Base-by-base conservation (phyloP, 306 rosid genomes). In the Corylus heterophylla region DNA sequence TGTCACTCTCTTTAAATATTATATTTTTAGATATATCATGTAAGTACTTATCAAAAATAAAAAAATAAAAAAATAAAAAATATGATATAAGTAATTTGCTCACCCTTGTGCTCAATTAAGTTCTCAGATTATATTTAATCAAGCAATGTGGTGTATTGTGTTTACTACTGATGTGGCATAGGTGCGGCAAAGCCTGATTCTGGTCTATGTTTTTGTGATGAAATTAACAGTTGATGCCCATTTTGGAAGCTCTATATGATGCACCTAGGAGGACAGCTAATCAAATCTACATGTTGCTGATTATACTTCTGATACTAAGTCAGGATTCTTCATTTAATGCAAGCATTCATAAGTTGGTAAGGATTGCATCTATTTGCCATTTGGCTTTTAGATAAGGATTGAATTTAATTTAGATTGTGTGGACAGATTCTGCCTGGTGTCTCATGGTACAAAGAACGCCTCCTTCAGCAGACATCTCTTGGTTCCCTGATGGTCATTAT, bases 301-400 rank as follows among this genome's bases (percentile, higher is more conserved):
- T 96, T 82, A 82, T 91, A 80, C 96, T 92, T 85, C 96, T 96
- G 79, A 96, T 96, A 83, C 97, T 96, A 51, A 96, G 98, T 80
- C 99, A 96, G 86, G 99, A 96, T 89, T 93, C 97, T 79, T 89
- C 99, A 69, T 93, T 96, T 82, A 96, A 93, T 89, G 93, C 98
- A 52, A 93, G 96, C 91, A 93, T 91, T 89, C 97, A 96, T 90
- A 96, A 93, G 84, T 84, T 93, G 96, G 99, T 96, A 85, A 86
- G 81, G 70, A 44, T 7, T 31, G 7, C 75, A 51, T 49, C 54
- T 47, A 72, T 78, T 77, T 58, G 59, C 75, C 55, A 25, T 45
- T 73, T 17, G 37, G 61, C 58, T 74, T 74, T 75, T 58, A 50
- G 54, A 66, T 75, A 10, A 69, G 59, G 83, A 54, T 75, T 73